Conservation (phyloP, 108 stramenopile genomes). For the Skeletonema potamos region DNA sequence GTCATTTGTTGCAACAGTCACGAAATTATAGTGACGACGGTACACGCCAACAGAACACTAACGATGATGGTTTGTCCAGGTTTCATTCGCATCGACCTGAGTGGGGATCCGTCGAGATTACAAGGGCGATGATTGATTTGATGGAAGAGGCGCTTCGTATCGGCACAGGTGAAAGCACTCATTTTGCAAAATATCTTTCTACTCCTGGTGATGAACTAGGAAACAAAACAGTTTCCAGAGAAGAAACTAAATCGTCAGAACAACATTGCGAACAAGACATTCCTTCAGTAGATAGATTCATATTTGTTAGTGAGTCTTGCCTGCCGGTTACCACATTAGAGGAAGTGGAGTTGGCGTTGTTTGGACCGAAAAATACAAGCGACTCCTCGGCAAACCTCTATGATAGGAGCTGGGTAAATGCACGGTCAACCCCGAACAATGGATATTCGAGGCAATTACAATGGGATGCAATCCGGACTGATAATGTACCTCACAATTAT, state of each 20-base stretch:
- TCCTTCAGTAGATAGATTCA: conserved; percentile 77
- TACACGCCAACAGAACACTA: conserved; percentile 3
- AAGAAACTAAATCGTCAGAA: background rate
- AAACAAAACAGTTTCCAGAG: conserved; percentile 8
- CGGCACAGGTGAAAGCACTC: conserved; percentile 38
- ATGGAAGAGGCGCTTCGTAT: conserved; percentile 66
- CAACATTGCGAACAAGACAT: conserved; percentile 16
- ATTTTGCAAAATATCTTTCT: conserved; percentile 25
- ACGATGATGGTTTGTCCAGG: conserved; percentile 24
- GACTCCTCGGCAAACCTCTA: conserved; percentile 1
- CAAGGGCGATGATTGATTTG: conserved; percentile 88
- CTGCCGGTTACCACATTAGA: conserved; percentile 70
- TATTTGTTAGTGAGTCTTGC: conserved; percentile 87
- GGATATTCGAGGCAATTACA: conserved; percentile 80
- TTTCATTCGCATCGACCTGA: conserved; percentile 67
- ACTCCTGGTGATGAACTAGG: conserved; percentile 19
- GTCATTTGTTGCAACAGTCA: conserved; percentile 52
- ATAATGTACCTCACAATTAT: conserved; percentile 55
- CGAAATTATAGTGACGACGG: conserved; percentile 38
- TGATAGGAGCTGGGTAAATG: conserved; percentile 69
- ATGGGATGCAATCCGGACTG: conserved; percentile 69
- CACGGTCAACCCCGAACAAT: conserved; percentile 74
- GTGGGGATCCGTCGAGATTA: conserved; percentile 93
- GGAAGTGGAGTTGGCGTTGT: conserved; percentile 58
- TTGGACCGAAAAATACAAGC: conserved; percentile 25